Base-by-base conservation (phyloP, 352 stramenopile species). In the Phytophthora tentaculata region DNA sequence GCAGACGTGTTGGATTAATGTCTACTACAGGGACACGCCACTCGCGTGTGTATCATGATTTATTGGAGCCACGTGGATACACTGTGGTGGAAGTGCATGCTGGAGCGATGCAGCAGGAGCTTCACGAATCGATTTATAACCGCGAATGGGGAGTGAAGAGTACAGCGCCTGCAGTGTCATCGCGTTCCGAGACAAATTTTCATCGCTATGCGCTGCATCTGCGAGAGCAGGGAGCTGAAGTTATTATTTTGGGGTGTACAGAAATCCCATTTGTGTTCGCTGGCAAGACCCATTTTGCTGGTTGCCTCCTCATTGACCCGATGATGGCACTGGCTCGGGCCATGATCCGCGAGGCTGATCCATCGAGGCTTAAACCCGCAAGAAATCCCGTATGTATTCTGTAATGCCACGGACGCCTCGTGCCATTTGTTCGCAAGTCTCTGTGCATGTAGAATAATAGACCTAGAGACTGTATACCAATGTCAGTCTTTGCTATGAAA, bases 51-150 rank as follows among this genome's bases (percentile, higher is more conserved):
- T 91, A 89, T 55, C 79, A 94, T 73, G 80, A 90, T 67, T 69
- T 91, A 23, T 59, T 92, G 23, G 77, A 88, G 67, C 82, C 83
- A 8, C 49, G 76, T 8, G 86, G 86, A 7, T 94, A 83, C 61
- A 63, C 47, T 0, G 73, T 92, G 39, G 65, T 92, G 10, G 80
- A 94, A 58, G 74, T 94, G 17, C 56, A 66, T 39, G 37, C 67
- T n/a, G 52, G 56, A 44, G 45, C 63, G 8, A 65, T 83, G 44
- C 85, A 94, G 41, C 69, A 76, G 12, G 86, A 90, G 45, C 70
- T 92, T 13, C 81, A 92, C 55, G 86, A 90, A 39, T 88, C 82
- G 9, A 90, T 92, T 66, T 92, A 90, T 64, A 81, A 92, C 60
- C 82, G 68, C 7, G 73, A 70, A 16, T 94, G 83, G 83, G 82